Conservation (phyloP, 495 filamentous ascomycete species). For the Xylaria curta region DNA sequence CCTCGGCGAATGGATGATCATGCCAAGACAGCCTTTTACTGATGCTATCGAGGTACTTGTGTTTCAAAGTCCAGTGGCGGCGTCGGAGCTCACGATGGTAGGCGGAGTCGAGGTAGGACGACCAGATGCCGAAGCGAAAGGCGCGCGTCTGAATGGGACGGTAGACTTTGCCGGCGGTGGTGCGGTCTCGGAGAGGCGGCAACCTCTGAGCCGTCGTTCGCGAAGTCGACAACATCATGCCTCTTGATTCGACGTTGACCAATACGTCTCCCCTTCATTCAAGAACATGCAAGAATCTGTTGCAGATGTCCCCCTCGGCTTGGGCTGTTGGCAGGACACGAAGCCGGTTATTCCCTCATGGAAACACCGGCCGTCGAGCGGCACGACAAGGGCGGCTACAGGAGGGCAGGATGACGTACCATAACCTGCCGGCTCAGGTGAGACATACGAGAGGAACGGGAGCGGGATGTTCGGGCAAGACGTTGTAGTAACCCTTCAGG, state of each 20-base stretch:
- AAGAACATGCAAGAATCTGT: background rate
- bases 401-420: slow-evolving; percentile 9
- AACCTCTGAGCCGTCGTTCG: slow-evolving; percentile 39
- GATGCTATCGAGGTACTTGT: slow-evolving; percentile 50
- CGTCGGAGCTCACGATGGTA: slow-evolving; percentile 47
- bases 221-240: slow-evolving; percentile 46
- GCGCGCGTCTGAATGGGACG: slow-evolving; percentile 48
- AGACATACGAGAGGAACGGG: background rate
- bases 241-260: slow-evolving; percentile 20
- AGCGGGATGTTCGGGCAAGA: background rate
- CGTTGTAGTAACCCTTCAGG: background rate
- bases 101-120: slow-evolving; percentile 48
- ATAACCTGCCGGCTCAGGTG: background rate
- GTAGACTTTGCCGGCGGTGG: slow-evolving; percentile 28
- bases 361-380: background rate
- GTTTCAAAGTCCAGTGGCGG: slow-evolving; percentile 44
- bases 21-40: slow-evolving; percentile 48
- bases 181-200: slow-evolving; percentile 35
- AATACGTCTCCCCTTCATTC: background rate
- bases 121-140: slow-evolving; percentile 55
- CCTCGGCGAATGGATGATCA: slow-evolving; percentile 38
- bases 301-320: background rate
- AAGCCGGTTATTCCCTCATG: background rate
- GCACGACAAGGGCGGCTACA: background rate
- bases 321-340: background rate